Base-by-base conservation (phyloP, 495 filamentous ascomycete genomes). In the Amphirosellinia nigrospora region DNA sequence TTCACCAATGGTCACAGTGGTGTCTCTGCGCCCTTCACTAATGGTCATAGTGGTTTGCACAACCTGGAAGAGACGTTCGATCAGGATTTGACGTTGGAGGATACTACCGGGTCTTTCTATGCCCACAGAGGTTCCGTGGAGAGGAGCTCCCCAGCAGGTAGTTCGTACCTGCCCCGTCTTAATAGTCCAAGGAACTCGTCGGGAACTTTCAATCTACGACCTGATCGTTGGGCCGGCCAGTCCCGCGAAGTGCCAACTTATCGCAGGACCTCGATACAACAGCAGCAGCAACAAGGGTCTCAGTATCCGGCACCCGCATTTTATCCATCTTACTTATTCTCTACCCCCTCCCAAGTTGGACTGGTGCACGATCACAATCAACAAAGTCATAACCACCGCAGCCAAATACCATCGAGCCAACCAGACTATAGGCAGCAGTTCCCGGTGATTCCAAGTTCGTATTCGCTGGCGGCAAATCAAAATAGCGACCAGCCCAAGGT, bases 401-500 rank as follows among this genome's bases (percentile, higher is more conserved):
- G 19, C 13, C 58, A 52, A 23, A n/a, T 53, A 15, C 34, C 56
- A 46, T 23, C 13, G 13, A 8, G 30, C 16, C 66, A 41, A 10
- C 2, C 23, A 23, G 60, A 61, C 43, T 62, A 39, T 53, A 16
- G 55, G 38, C 32, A 36, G 16, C 26, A 10, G 23, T 30, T 53
- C 13, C 50, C 50, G 6, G 4, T 58, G 13, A 1, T 11, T 36
- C 4, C 55, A n/a, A n/a, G n/a, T 9, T 8, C 16, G 7, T 58
- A 38, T 53, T 5, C 56, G 13, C 26, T 41, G 41, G 38, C n/a
- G 23, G 13, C 62, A 9, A 39, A 39, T 39, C 62, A 89, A 69
- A 91, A 93, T 39, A 86, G 90, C 39, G 91, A 94, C 80, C 86
- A 4, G 82, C 86, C 0, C 88, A 89, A 30, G 88, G 86, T 66